A percentile compares a stretch with the other conserved stretches of the same genome.
phyloP scores from a whole-genome alignment of 2,329 filamentous ascomycete genomes.

The Podosphaera xanthii region DNA sequence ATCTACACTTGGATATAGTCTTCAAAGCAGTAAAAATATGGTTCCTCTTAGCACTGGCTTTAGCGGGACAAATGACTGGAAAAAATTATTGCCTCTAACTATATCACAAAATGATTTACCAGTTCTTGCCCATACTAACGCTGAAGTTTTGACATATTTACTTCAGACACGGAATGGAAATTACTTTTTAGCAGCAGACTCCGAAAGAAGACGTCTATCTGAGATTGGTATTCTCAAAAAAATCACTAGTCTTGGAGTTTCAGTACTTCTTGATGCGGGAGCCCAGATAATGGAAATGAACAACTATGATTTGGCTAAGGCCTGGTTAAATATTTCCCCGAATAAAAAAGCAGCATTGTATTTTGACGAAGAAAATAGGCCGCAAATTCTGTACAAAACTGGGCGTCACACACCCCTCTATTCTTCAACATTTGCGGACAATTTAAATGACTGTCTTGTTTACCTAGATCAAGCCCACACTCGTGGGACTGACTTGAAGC shows the following conservation, averaged over 20 bases:
- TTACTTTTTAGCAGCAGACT: constrained; percentile 25
- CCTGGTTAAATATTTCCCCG: constrained; percentile 6
- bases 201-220: constrained; percentile 18
- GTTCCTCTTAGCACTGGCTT: constrained; percentile 38
- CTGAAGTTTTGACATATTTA: constrained; percentile 35
- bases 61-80: constrained; percentile 47
- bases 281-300: constrained; percentile 39
- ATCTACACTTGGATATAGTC: neutral
- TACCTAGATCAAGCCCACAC: constrained; percentile 12
- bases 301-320: constrained; percentile 15
- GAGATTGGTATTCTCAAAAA: constrained; percentile 23
- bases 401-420: constrained; percentile 5
- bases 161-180: constrained; percentile 26
- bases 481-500: constrained; percentile 9
- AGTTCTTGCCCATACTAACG: constrained; percentile 33
- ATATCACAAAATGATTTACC: constrained; percentile 37
- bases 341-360: constrained; percentile 3
- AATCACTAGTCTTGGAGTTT: constrained; percentile 20
- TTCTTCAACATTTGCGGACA: constrained; percentile 8
- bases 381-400: constrained; percentile 5
- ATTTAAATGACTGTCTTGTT: constrained; percentile 7
- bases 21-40: constrained; percentile 11
- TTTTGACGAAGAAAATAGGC: constrained; percentile 5
- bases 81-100: constrained; percentile 32
- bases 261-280: constrained; percentile 39